Base-by-base conservation (phyloP, 2,329 filamentous ascomycete species). In the Cladophialophora carrionii region DNA sequence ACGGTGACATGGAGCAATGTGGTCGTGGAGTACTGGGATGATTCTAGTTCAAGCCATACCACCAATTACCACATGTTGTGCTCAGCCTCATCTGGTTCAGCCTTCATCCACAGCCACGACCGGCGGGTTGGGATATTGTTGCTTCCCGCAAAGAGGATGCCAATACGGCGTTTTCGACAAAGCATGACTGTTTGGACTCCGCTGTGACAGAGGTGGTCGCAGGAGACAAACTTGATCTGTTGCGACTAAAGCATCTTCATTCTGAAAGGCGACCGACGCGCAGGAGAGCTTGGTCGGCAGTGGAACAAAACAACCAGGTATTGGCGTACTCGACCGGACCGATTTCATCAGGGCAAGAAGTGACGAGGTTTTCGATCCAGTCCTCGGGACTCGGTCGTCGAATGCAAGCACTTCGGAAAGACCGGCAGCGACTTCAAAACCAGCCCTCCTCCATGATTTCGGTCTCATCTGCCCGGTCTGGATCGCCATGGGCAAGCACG, bases 31-130 rank as follows among this genome's bases (percentile, higher is more conserved):
- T 8, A 26, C 43, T 58, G 37, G 37, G 31, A 20, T 54, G 3
- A 29, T 54, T 10, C n/a, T 12, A 3, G 22, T 29, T 29, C 14
- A 31, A 20, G 56, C 48, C 57, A 26, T 52, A 31, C 48, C 12
- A 20, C 46, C 57, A 60, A 60, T 60, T 52, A 60, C 57, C 57
- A 52, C 48, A 22, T 17, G 3, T 20, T n/a, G 31, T 24, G 29
- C 57, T 32, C 46, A 59, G 57, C 57, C 57, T 60, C 34, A 46
- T n/a, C 29, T 24, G 32, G 22, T 53, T 53, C 57, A 60, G 57
- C 57, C 57, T 43, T 24, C 34, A 26, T 52, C 57, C 57, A 53
- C 34, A 7, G 34, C 17, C 1, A 41, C n/a, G 37, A 43, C 37
- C 14, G 8, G 37, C n/a, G 14, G 37, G 37, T 43, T 43, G 17